Base-by-base conservation (phyloP, 1,284 basidiomycete genomes). In the Dichomitus squalens region DNA sequence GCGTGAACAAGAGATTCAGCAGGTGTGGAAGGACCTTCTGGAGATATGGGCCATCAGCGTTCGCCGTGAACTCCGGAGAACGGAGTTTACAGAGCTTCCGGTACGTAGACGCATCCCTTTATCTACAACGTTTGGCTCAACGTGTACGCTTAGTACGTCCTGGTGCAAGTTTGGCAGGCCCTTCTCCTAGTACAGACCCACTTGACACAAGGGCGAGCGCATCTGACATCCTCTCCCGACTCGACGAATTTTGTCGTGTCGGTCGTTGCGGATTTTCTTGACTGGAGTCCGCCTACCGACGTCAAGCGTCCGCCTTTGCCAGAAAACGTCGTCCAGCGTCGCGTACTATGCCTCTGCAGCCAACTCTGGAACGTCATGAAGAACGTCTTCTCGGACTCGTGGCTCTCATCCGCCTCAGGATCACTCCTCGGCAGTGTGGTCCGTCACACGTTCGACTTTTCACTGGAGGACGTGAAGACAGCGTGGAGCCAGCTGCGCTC, bases 341-440 rank as follows among this genome's bases (percentile, higher is more conserved):
- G 58, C 36, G 70, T 68, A 49, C 69, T 86, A 21, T 51, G 56
- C 2, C 66, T 75, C 31, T 69, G 79, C 18, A 64, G 65, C 33
- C 75, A 75, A 49, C 68, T 86, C 31, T 87, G 83, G 84, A 70
- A 57, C 18, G 73, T 77, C n/a, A 72, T 80, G 67, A 77, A 72
- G 67, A 77, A 77, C 39, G 77, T 79, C 3, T 83, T 83, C 52
- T 63, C 71, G 29, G 46, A 65, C 1, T 27, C 69, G 7, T 75
- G 70, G 72, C 73, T 85, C 16, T 64, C 73, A 0, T 65, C 70
- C 6, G 67, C 74, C 0, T 81, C 84, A 3, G 76, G 76, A 50
- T 65, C 67, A 0, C 72, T 86, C 21, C 68, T 86, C 8, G 69
- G 66, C 0, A 72, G 71, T 0, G 60, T 84, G 11, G 60, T 84